Evolutionary conservation across 1,284 basidiomycete species (phyloP), one percentile per base, ranked within the genome.

Genomic region (Irpex rosettiformis): DNA sequence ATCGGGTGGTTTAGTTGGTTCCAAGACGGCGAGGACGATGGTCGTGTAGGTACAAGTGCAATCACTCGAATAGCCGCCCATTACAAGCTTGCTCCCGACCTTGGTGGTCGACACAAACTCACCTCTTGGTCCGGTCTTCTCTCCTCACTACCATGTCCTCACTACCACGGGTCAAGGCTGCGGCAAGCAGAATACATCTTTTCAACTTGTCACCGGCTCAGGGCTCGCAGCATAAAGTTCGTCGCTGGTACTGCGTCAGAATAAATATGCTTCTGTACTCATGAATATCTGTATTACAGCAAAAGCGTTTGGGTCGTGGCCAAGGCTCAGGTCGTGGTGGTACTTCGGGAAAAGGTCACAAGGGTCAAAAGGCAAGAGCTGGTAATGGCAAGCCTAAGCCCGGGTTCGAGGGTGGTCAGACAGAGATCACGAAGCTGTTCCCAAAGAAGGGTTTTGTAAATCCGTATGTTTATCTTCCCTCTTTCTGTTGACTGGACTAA

Each of bases 401-500:
- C 28, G 87, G 89, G 4, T 99, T 98, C 66, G 96, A 97, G 73
- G 96, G 96, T 69, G 96, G 96, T 64, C 96, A 98, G 73, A 98
- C 95, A 22, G 93, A 96, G 5, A 84, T 99, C 58, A 89, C 88
- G n/a, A 88, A 94, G 65, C 78, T 89, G 51, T 93, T 96, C 70
- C 96, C 96, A 7, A 99, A 99, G 79, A 83, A 88, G 52, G 96
- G 96, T 49, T 99, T 98, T 72, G 83, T 88, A 61, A 98, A 98
- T 76, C 84, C 86, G 95, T 96, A 68, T 81, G 52, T 25, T 27
- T 24, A 54, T 24, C 27, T 25, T 47, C 43, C 40, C 37, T 7
- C 52, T 54, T 18, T 22, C 55, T 61, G 22, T 57, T 51, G 53
- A 56, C 25, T 37, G 28, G 52, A 10, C 56, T 27, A 13, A 27